Evolutionary conservation across 352 stramenopile species (phyloP), one percentile per base, ranked within the genome.

Genomic region (Phytophthora melonis): DNA sequence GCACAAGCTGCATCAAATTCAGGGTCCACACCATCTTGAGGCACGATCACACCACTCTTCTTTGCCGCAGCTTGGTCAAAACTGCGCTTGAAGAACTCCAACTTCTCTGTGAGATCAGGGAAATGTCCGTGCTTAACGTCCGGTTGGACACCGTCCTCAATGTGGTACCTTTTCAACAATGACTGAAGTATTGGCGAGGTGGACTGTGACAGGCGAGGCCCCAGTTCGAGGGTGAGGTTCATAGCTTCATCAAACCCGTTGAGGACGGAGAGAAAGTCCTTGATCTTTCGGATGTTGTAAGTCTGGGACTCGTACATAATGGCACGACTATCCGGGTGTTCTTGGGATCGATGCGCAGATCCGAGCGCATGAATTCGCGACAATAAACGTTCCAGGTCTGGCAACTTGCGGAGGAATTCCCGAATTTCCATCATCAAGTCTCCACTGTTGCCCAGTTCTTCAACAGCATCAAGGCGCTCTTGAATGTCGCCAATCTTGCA

Each of bases 251-350:
- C 87, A 52, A 99, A 96, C 19, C 94, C 97, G 52, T 95, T 88
- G 6, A 99, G 74, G 10, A 98, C 78, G 3, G 98, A 86, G 5
- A 97, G 45, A 39, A 98, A 97, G 64, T 97, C 89, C 23, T 91
- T 90, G 47, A 99, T 99, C 80, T 99, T 99, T 56, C 97, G 93
- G 66, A 97, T 97, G 60, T 98, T 99, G 87, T 99, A 99, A 63
- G 93, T 98, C 58, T 89, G 91, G 18, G 81, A 89, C 76, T 99
- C 98, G 79, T 99, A 99, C 81, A 99, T 97, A 59, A 99, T 94
- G 45, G 98, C 98, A 36, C 98, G 88, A 55, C 95, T 97, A 73
- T 99, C 97, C 0, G 98, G 98, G 79, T 99, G 98, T 63, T 95
- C 81, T 25, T 84, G 75, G 0, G 87, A 93, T 27, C 93, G 85